Evolutionary conservation across 2,329 filamentous ascomycete species (phyloP), one percentile per base, ranked within the genome.

Genomic region (Epichloe scottii): DNA sequence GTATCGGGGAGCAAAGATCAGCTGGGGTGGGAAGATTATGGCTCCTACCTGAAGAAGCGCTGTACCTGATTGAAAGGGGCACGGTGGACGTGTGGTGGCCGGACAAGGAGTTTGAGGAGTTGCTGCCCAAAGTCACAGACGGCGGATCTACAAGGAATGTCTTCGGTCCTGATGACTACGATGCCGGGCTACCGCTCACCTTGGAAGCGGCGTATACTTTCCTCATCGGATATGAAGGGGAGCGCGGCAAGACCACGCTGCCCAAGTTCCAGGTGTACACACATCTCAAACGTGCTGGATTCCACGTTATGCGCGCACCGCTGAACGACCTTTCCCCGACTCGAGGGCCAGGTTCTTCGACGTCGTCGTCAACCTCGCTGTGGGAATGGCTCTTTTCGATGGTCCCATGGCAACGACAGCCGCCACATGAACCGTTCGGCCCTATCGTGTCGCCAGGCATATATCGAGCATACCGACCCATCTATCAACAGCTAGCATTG

Each of bases 211-310:
- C 89, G 0, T 97, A 97, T 71, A 80, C 90, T 5, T 77, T 89
- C 21, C 82, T 95, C 49, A 78, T 95, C 56, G 89, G 89, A 1
- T 72, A 78, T 23, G 84, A 87, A 46, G 77, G 71, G 5, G 77
- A 81, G 54, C 66, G 68, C 41, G 79, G 81, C 37, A 82, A 78
- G 64, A 69, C 81, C 33, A 74, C 75, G 10, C 71, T 96, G 53
- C 88, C 94, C 58, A 82, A 88, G 61, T 97, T 89, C 60, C 87
- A 86, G 47, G 91, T 97, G 30, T 98, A 90, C 65, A 78, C 89
- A 1, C 84, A 89, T 49, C 72, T 98, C 59, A 93, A 85, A 64
- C 78, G 93, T 48, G 73, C 80, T 37, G 91, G 93, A 17, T 97
- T 95, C 69, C 79, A 85, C 47, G 79, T 97, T 17, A 73, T 85